A percentile compares a stretch with the other conserved stretches of the same genome.
phyloP scores from a whole-genome alignment of 2,329 filamentous ascomycete genomes.

The Trichoderma asperellum region DNA sequence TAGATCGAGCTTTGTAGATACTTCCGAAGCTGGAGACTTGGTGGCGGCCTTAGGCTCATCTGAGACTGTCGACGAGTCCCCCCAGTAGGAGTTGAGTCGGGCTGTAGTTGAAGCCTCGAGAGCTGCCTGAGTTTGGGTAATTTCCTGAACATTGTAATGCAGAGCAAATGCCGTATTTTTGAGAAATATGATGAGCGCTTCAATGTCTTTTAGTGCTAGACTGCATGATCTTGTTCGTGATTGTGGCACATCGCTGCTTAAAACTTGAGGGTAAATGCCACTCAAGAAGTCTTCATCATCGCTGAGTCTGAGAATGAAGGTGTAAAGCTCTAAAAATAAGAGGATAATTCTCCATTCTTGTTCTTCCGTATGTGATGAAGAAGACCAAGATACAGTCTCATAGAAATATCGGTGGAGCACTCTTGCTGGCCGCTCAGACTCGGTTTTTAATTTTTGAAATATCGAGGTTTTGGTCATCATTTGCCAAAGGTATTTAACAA shows the following conservation, averaged over 20 bases:
- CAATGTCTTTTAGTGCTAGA: constrained; percentile 71
- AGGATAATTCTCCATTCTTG: constrained; percentile 85
- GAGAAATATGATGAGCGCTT: constrained; percentile 76
- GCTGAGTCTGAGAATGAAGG: constrained; percentile 87
- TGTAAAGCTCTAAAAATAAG: constrained; percentile 91
- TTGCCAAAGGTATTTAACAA: constrained; percentile 77
- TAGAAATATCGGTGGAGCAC: constrained; percentile 41
- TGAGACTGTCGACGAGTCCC: background rate
- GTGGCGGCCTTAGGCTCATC: background rate
- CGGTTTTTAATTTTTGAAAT: constrained; percentile 39
- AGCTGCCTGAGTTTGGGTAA: constrained; percentile 42
- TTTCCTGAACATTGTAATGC: constrained; percentile 78
- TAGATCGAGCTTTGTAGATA: constrained; percentile 59
- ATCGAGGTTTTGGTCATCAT: constrained; percentile 53
- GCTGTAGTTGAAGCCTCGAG: constrained; percentile 33
- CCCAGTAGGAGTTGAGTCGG: constrained; percentile 40
- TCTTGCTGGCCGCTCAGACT: constrained; percentile 38
- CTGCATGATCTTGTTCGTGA: constrained; percentile 65
- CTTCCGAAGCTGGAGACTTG: background rate
- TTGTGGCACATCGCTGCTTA: constrained; percentile 46
- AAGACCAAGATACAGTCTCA: constrained; percentile 35
- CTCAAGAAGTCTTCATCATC: constrained; percentile 96
- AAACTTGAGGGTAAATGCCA: constrained; percentile 49
- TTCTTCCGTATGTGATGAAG: constrained; percentile 37
- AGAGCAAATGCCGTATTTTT: constrained; percentile 90